Evolutionary conservation across 306 rosid genomes (phyloP), one percentile per base, ranked within the genome.

Genomic region (Malus asiatica): DNA sequence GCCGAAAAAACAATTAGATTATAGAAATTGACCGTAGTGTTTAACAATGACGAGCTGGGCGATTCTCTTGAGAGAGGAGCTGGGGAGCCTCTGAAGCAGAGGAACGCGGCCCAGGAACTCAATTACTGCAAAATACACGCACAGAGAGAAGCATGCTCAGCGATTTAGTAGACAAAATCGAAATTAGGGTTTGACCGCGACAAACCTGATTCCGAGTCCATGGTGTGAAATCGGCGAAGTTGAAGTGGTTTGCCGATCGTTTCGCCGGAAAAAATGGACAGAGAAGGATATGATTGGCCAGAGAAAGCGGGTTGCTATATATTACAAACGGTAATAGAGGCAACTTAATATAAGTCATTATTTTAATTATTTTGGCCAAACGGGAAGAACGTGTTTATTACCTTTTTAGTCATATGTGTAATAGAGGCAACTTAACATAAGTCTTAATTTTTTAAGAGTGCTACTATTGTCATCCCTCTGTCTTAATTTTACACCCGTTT

Each of bases 81-180:
- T 75, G 46, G 98, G 98, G 55, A 95, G 93, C 79, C 87, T 86
- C 89, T 90, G 98, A 3, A 90, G 87, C 79, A 95, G 79, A 44
- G 97, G 93, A 88, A 95, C 96, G 59, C 84, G 77, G 27, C 91
- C 90, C 35, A 95, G 86, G 51, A 90, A 95, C 89, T 95, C 97
- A 13, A 83, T 80, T 73, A 95, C 98, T 95, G 88, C 79, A 87
- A 82, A 66, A 74, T 72, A 25, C 67, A 8, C 29, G 10, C 20
- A 70, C 1, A 45, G 3, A 70, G 13, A 55, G 27, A 33, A 14
- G 13, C 20, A 55, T 66, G 9, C 29, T 69, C 38, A 25, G 68
- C 20, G 6, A 30, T 11, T 62, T 8, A 53, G 20, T 16, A 23
- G 22, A 14, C 2, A 16, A 25, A 35, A 66, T n/a, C 8, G 4